Evolutionary conservation across 2,329 filamentous ascomycete genomes (phyloP).

Genomic region (Tricladium varicosporioides): DNA sequence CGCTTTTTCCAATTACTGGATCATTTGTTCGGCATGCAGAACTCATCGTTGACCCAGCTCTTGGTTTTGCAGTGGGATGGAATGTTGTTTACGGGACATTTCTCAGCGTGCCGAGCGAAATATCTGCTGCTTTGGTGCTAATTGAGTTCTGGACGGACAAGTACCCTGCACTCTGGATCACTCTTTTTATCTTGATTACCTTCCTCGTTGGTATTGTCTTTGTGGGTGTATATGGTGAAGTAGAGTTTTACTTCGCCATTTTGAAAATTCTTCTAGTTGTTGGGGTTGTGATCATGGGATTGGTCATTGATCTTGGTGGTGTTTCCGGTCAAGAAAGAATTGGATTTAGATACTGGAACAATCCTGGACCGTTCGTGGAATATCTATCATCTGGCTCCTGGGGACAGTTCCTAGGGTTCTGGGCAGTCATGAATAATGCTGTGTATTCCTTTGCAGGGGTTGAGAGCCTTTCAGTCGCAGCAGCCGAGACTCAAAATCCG

Average conservation of each 20-base stretch:
- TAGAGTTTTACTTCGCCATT: slow-evolving; percentile 51
- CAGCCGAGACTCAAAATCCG: slow-evolving; percentile 54
- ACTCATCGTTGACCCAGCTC: slow-evolving; percentile 36
- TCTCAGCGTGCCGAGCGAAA: slow-evolving; percentile 45
- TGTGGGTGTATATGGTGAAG: slow-evolving; percentile 45
- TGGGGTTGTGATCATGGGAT: slow-evolving; percentile 56
- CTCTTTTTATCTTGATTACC: slow-evolving; percentile 37
- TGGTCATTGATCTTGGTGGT: slow-evolving; percentile 49
- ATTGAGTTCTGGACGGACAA: slow-evolving; percentile 64
- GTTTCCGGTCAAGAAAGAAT: slow-evolving; percentile 55
- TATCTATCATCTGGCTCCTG: slow-evolving; percentile 56
- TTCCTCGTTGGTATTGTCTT: slow-evolving; percentile 36
- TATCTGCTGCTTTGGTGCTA: slow-evolving; percentile 60
- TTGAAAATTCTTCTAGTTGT: slow-evolving; percentile 61
- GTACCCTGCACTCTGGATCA: slow-evolving; percentile 43
- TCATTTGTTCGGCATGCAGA: slow-evolving; percentile 35
- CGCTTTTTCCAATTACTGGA: slow-evolving; percentile 35
- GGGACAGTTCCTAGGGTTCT: slow-evolving; percentile 56
- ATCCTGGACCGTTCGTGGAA: slow-evolving; percentile 64
- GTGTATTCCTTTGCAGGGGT: slow-evolving; percentile 48
- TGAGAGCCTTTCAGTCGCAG: slow-evolving; percentile 53
- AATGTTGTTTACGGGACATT: slow-evolving; percentile 34
- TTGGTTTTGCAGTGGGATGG: slow-evolving; percentile 34
- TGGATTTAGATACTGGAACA: slow-evolving; percentile 52
- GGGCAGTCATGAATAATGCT: slow-evolving; percentile 44